Percentiles rank a stretch among this genome's conserved stretches.
Conservation (phyloP, 2,329 filamentous ascomycete species). For the Trichoderma sp. region DNA sequence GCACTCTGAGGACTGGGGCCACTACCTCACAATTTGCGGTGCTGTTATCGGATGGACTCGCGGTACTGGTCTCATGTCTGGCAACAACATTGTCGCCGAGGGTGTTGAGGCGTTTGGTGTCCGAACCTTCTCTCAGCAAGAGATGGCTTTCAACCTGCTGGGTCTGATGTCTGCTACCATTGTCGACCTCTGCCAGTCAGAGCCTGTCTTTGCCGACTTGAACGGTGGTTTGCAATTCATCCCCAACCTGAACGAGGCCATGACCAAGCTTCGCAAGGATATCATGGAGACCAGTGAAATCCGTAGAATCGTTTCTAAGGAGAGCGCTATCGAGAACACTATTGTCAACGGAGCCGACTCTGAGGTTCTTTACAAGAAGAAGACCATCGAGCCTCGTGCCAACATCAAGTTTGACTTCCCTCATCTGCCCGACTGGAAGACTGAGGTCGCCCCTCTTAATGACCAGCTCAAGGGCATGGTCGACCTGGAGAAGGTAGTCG, state of each 20-base stretch:
- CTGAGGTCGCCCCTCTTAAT: constrained; percentile 86
- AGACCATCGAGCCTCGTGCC: constrained; percentile 87
- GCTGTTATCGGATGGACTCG: constrained; percentile 99
- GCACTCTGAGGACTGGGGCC: constrained; percentile 96
- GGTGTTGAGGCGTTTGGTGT: constrained; percentile 96
- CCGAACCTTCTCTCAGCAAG: constrained; percentile 96
- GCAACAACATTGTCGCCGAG: constrained; percentile 96
- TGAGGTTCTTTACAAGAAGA: constrained; percentile 92
- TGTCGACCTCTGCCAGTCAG: constrained; percentile 90
- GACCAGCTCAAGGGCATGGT: constrained; percentile 94
- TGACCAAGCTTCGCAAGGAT: constrained; percentile 90
- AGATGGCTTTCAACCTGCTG: constrained; percentile 98
- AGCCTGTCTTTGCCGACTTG: constrained; percentile 95
- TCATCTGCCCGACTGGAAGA: constrained; percentile 84
- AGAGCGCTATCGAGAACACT: constrained; percentile 95
- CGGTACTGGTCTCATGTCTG: constrained; percentile 95
- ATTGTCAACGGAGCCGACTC: constrained; percentile 92
- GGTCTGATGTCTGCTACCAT: constrained; percentile 93
- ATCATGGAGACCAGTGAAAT: constrained; percentile 95
- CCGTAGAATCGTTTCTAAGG: constrained; percentile 89
- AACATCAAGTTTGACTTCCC: constrained; percentile 99
- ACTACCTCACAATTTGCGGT: constrained; percentile 97
- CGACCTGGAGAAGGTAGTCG: constrained; percentile 95
- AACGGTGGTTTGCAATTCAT: constrained; percentile 98
- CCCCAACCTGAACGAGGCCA: constrained; percentile 89